Evolutionary conservation across 2,329 filamentous ascomycete species (phyloP).

Genomic region (Epichloe amarillans): DNA sequence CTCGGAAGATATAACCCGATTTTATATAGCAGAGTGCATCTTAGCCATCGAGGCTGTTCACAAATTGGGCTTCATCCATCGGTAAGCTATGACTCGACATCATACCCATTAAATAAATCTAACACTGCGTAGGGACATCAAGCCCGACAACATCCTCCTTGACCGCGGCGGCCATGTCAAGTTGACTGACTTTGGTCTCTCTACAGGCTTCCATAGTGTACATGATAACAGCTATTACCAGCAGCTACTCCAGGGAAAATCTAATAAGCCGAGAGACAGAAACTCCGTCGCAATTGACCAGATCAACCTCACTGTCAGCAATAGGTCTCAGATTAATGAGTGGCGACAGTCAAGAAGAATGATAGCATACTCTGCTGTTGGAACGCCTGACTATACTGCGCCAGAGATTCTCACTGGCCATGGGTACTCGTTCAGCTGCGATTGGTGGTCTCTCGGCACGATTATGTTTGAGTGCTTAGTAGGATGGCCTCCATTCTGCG

Average conservation of each 20-base stretch:
- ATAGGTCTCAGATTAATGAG: constrained; percentile 95
- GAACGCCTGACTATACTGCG: constrained; percentile 96
- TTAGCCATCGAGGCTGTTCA: constrained; percentile 98
- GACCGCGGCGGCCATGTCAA: constrained; percentile 96
- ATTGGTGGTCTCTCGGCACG: constrained; percentile 98
- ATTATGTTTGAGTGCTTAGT: constrained; percentile 99
- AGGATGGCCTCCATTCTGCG: constrained; percentile 97
- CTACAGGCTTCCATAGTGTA: constrained; percentile 93
- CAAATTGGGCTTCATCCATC: constrained; percentile 94
- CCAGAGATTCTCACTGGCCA: constrained; percentile 96
- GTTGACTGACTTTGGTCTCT: constrained; percentile 93
- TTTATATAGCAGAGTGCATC: constrained; percentile 98
- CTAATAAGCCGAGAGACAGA: constrained; percentile 62
- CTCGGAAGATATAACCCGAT: constrained; percentile 93
- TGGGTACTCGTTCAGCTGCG: constrained; percentile 91
- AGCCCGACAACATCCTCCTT: constrained; percentile 95
- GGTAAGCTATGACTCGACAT: constrained; percentile 41
- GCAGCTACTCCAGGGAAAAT: constrained; percentile 70
- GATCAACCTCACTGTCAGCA: constrained; percentile 95
- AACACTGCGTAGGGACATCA: constrained; percentile 41
- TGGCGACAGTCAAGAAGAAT: constrained; percentile 91
- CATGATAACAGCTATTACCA: constrained; percentile 99
- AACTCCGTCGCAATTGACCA: constrained; percentile 94
- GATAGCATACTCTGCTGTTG: constrained; percentile 96
- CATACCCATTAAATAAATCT: not conserved